phyloP scores from a whole-genome alignment of 169 alveolate species.

The Toxoplasma gondii region DNA sequence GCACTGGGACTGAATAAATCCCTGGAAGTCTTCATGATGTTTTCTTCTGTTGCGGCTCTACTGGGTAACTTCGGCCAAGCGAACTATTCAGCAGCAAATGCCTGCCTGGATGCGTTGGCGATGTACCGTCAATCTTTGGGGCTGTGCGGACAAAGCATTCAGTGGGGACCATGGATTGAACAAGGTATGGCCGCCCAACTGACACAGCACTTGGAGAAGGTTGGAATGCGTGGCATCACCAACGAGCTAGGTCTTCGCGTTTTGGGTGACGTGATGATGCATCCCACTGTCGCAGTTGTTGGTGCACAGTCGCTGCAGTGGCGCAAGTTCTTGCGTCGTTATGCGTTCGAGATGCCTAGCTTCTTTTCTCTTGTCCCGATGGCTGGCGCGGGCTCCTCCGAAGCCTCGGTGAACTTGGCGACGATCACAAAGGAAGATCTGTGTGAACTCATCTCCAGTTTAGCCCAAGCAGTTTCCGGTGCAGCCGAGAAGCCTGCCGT shows the following conservation, averaged over 20 bases:
- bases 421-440: slow-evolving; percentile 55
- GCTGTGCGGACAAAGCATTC: slow-evolving; percentile 75
- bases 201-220: slow-evolving; percentile 75
- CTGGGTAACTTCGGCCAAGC: slow-evolving; percentile 80
- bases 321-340: slow-evolving; percentile 73
- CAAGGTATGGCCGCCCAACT: slow-evolving; percentile 75
- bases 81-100: slow-evolving; percentile 81
- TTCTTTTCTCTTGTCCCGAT: slow-evolving; percentile 56
- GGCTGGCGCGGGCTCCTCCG: slow-evolving; percentile 39
- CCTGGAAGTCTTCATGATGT: slow-evolving; percentile 71
- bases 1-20: slow-evolving; percentile 43
- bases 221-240: slow-evolving; percentile 77
- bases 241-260: slow-evolving; percentile 78
- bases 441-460: slow-evolving; percentile 36
- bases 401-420: slow-evolving; percentile 47
- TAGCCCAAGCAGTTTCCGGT: slow-evolving; percentile 70
- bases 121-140: slow-evolving; percentile 73
- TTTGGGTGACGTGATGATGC: slow-evolving; percentile 59
- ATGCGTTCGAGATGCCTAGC: slow-evolving; percentile 67
- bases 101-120: slow-evolving; percentile 76
- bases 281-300: slow-evolving; percentile 53
- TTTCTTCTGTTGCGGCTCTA: slow-evolving; percentile 78
- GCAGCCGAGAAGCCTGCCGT: slow-evolving; percentile 58
- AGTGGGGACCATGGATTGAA: slow-evolving; percentile 84
- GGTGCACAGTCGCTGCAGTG: slow-evolving; percentile 77